phyloP scores from a whole-genome alignment of 2,329 filamentous ascomycete genomes.

The Ceratocystis eucalypticola region DNA sequence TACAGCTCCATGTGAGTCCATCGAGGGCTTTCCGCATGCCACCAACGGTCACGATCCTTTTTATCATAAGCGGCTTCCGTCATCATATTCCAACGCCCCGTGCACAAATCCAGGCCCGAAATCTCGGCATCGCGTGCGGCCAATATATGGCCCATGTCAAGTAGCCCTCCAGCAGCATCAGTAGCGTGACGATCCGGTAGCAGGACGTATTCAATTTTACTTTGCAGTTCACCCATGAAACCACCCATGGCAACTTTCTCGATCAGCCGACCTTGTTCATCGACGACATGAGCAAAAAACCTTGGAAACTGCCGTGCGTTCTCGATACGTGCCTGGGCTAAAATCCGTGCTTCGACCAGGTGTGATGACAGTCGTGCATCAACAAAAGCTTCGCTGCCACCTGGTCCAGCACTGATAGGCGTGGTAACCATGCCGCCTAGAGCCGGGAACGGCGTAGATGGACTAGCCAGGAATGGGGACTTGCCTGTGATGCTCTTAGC shows the following conservation, averaged over 20 bases:
- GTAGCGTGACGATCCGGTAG: conserved; percentile 41
- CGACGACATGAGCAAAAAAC: conserved; percentile 45
- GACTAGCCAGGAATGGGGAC: conserved; percentile 20
- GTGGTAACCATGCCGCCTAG: background rate
- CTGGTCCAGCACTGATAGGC: conserved; percentile 23
- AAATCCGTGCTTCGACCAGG: conserved; percentile 41
- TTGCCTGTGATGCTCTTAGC: conserved; percentile 13
- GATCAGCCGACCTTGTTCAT: conserved; percentile 37
- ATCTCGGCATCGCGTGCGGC: conserved; percentile 35
- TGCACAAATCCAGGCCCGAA: conserved; percentile 30
- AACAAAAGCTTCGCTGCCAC: conserved; percentile 20
- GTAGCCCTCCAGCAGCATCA: conserved; percentile 43
- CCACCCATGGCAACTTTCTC: conserved; percentile 44
- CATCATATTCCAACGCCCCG: conserved; percentile 34
- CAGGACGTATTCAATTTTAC: conserved; percentile 47
- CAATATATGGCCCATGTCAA: conserved; percentile 39
- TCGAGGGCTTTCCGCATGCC: conserved; percentile 36
- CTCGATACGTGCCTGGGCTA: conserved; percentile 53
- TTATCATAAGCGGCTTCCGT: conserved; percentile 28
- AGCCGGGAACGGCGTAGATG: conserved; percentile 15
- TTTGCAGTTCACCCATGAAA: conserved; percentile 48
- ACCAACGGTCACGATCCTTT: conserved; percentile 38
- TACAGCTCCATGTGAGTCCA: conserved; percentile 27
- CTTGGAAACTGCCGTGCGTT: conserved; percentile 39
- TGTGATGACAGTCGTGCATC: conserved; percentile 28